Evolutionary conservation across 208 protist species (phyloP).

Genomic region (Angomonas desouzai): DNA sequence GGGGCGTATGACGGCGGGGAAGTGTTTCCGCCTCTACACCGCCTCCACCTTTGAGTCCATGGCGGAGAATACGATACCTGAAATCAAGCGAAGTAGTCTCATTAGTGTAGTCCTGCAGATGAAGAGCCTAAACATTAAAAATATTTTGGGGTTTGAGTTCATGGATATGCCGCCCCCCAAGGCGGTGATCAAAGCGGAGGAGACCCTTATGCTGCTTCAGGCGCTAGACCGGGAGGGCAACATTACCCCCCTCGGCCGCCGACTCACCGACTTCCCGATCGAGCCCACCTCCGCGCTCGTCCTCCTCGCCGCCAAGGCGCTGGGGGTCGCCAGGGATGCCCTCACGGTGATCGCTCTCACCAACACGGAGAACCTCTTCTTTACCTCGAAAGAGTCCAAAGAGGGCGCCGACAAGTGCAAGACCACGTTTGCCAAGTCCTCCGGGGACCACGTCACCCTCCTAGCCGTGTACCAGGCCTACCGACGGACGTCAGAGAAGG

Average conservation of each 20-base stretch:
- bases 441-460: slow-evolving; percentile 86
- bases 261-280: slow-evolving; percentile 98
- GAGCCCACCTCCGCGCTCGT: slow-evolving; percentile 97
- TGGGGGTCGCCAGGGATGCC: slow-evolving; percentile 93
- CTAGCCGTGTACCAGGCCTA: slow-evolving; percentile 81
- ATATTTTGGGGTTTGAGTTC: slow-evolving; percentile 98
- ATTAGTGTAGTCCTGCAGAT: slow-evolving; percentile 96
- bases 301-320: slow-evolving; percentile 91
- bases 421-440: slow-evolving; percentile 61
- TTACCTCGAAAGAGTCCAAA: slow-evolving; percentile 68
- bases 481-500: slow-evolving; percentile 48
- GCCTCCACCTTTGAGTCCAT: slow-evolving; percentile 94
- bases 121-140: slow-evolving; percentile 95
- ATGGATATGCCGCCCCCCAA: slow-evolving; percentile 96
- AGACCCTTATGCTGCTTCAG: slow-evolving; percentile 91
- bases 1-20: slow-evolving; percentile 95
- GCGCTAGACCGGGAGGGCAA: slow-evolving; percentile 88
- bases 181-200: slow-evolving; percentile 89
- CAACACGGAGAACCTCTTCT: slow-evolving; percentile 80
- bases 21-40: slow-evolving; percentile 98
- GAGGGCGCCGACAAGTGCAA: slow-evolving; percentile 73
- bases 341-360: slow-evolving; percentile 94
- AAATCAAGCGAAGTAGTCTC: slow-evolving; percentile 98
- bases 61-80: slow-evolving; percentile 94
- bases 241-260: slow-evolving; percentile 88